phyloP scores from a whole-genome alignment of 306 rosid species.

The Phaseolus lunatus region DNA sequence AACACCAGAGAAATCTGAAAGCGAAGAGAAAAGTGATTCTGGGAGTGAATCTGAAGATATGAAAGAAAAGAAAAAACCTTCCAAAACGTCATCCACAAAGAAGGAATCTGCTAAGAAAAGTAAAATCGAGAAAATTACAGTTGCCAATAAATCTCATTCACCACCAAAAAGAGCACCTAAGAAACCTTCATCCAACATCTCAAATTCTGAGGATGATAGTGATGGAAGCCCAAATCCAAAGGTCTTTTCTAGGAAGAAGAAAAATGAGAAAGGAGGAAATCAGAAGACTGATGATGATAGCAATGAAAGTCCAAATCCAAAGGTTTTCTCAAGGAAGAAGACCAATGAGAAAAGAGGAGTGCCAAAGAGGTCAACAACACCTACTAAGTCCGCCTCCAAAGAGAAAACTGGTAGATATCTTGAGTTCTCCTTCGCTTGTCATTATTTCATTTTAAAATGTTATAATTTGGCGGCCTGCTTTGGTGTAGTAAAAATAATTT shows the following conservation, averaged over 20 bases:
- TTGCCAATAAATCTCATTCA: slow-evolving; percentile 61
- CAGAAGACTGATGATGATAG: slow-evolving; percentile 61
- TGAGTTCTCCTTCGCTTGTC: slow-evolving; percentile 34
- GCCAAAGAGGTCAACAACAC: slow-evolving; percentile 57
- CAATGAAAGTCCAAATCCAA: slow-evolving; percentile 60
- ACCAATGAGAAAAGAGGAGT: slow-evolving; percentile 60
- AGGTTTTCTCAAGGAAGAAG: slow-evolving; percentile 88
- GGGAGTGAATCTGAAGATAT: slow-evolving; percentile 77
- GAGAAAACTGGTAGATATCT: slow-evolving; percentile 73
- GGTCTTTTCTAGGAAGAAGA: slow-evolving; percentile 87
- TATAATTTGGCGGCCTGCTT: background rate
- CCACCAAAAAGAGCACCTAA: slow-evolving; percentile 59
- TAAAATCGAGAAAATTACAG: slow-evolving; percentile 57
- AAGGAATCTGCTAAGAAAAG: slow-evolving; percentile 69
- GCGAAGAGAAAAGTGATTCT: slow-evolving; percentile 72
- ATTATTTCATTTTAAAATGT: slow-evolving; percentile 30
- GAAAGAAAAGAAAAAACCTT: slow-evolving; percentile 48
- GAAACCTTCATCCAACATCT: slow-evolving; percentile 54
- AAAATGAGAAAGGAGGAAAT: slow-evolving; percentile 58
- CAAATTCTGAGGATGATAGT: slow-evolving; percentile 68
- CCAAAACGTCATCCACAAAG: slow-evolving; percentile 62
- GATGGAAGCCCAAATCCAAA: slow-evolving; percentile 62
- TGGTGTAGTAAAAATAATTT: slow-evolving; percentile 22
- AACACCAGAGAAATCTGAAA: slow-evolving; percentile 65
- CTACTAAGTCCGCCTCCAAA: slow-evolving; percentile 64